Evolutionary conservation across 2,329 filamentous ascomycete genomes (phyloP).

Genomic region (Acephala macrosclerotiorum): DNA sequence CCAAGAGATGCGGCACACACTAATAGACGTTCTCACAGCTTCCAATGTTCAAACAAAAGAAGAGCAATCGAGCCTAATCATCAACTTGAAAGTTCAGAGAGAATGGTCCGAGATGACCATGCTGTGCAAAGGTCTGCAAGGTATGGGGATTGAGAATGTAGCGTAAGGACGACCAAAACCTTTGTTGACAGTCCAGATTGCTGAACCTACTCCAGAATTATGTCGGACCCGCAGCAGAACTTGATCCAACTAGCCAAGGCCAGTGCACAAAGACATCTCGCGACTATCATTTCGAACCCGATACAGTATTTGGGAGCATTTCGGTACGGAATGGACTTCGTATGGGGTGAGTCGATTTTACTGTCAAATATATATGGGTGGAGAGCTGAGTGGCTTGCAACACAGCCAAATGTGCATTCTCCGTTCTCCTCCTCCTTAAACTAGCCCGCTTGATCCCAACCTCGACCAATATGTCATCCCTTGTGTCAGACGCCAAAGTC

Average conservation of each 20-base stretch:
- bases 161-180: constrained; percentile 33
- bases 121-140: constrained; percentile 55
- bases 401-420: constrained; percentile 61
- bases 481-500: constrained; percentile 52
- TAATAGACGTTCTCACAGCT: constrained; percentile 7
- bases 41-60: constrained; percentile 23
- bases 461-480: constrained; percentile 40
- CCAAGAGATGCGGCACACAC: not conserved
- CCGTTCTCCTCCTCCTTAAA: constrained; percentile 61
- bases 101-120: constrained; percentile 61
- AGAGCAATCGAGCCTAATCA: constrained; percentile 48
- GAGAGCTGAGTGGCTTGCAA: not conserved
- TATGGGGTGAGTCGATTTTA: constrained; percentile 48
- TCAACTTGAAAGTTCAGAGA: constrained; percentile 58
- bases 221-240: constrained; percentile 55
- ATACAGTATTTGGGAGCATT: constrained; percentile 57
- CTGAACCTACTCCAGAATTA: constrained; percentile 44
- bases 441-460: constrained; percentile 57
- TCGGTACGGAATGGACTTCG: constrained; percentile 62
- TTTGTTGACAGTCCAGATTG: not conserved
- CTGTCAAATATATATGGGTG: not conserved
- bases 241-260: constrained; percentile 58
- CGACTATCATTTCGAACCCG: constrained; percentile 54
- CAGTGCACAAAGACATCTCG: constrained; percentile 58
- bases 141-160: constrained; percentile 57